These are phyloP conservation scores for Helicostylum pulchrum DNA, from an alignment of 192 early-diverging fungal species.

Conservation along the genomic window DNA sequence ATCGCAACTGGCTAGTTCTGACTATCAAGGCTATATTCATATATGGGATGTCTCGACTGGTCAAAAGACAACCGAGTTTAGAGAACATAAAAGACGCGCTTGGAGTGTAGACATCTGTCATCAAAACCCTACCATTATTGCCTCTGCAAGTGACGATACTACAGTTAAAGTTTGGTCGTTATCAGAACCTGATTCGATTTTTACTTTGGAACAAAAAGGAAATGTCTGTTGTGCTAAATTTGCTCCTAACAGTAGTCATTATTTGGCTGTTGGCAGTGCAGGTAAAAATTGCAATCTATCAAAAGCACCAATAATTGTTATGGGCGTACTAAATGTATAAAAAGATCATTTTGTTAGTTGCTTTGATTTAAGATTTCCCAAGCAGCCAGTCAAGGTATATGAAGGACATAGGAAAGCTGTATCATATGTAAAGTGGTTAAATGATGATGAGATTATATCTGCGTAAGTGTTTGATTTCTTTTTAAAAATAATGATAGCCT, in stretches of 20 bases:
- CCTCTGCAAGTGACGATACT: conserved; percentile 90
- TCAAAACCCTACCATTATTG: conserved; percentile 73
- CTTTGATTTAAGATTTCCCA: conserved; percentile 81
- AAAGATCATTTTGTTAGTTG: conserved; percentile 88
- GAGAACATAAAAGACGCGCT: conserved; percentile 90
- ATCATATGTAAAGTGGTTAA: conserved; percentile 88
- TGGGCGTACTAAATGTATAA: background rate
- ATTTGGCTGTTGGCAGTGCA: conserved; percentile 87
- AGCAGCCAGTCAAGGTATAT: conserved; percentile 67
- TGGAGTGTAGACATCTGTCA: conserved; percentile 90
- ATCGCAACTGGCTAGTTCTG: conserved; percentile 79
- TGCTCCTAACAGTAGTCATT: conserved; percentile 70
- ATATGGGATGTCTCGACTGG: conserved; percentile 85
- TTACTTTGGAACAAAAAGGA: conserved; percentile 80
- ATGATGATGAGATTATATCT: conserved; percentile 76
- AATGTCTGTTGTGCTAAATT: conserved; percentile 95
- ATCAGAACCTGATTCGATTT: conserved; percentile 64
- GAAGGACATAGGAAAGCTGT: conserved; percentile 91
- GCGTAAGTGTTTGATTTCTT: conserved; percentile 45
- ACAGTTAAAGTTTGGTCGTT: conserved; percentile 89
- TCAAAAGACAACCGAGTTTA: conserved; percentile 55
- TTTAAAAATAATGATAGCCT: background rate
- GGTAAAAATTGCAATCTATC: conserved; percentile 33
- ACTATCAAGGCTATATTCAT: conserved; percentile 89
- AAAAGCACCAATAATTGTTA: conserved; percentile 15